Evolutionary conservation across 2,329 filamentous ascomycete genomes (phyloP), one percentile per base, ranked within the genome.

Genomic region (Lecanoromycetidae sp.): DNA sequence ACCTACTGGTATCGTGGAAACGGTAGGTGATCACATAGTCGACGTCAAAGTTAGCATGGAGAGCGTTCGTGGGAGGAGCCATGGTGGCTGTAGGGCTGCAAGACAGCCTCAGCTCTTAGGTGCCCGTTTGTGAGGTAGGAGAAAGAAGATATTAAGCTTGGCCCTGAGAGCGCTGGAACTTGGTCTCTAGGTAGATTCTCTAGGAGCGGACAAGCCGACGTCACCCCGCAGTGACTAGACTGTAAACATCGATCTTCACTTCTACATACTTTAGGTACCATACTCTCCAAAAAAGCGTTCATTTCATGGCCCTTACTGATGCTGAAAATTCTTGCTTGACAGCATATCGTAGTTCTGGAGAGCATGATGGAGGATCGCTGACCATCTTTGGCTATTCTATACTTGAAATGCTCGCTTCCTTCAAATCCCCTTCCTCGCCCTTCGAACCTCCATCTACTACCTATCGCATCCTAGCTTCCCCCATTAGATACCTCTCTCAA

Each of bases 11-110:
- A 36, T 77, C 70, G 22, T 79, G 75, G 59, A 90, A 81, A 49
- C 80, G 73, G 66, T 85, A 94, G 59, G 80, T 77, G 53, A 95
- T 75, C 48, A 94, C 87, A 71, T 87, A 95, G 70, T 95, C 88
- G 51, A 94, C 85, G 45, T 84, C 75, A 58, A 80, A 71, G 57
- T 81, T 82, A 42, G 69, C 69, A 53, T 70, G 60, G 50, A 54
- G 29, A 19, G 44, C 51, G 23, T 42, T 49, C 3, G 27, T 27
- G 19, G 49, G 43, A 22, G 47, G 33, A 23, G 49, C 43, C 53
- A 55, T 55, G 19, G 10, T 44, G 38, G 29, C 19, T 25, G n/a
- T n/a, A 41, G 25, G 4, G n/a, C 15, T 30, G 23, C 9, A 17
- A 8, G n/a, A 27, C 10, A 20, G 22, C 9, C 38, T 30, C 26